Percentiles rank a stretch among this genome's conserved stretches.
phyloP scores from a whole-genome alignment of 768 basidiomycete genomes.

The Collybia mongolica region DNA sequence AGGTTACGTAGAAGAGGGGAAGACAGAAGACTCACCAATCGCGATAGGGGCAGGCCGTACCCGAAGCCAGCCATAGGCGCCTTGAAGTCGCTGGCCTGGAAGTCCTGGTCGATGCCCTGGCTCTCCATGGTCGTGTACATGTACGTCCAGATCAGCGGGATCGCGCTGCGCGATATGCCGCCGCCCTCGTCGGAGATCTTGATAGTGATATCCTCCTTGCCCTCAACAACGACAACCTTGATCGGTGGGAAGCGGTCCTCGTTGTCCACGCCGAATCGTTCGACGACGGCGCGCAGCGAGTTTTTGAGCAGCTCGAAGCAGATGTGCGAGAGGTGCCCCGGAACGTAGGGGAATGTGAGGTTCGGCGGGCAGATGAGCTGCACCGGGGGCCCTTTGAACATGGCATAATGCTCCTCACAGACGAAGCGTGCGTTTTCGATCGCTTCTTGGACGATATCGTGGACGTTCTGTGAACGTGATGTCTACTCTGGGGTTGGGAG shows the following conservation, averaged over 20 bases:
- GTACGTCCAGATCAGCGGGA: constrained; percentile 98
- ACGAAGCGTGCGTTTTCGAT: constrained; percentile 96
- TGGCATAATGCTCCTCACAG: constrained; percentile 94
- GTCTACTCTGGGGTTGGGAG: background rate
- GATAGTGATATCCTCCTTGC: constrained; percentile 98
- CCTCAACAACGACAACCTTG: constrained; percentile 93
- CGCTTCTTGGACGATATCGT: constrained; percentile 97
- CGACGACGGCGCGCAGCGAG: constrained; percentile 94
- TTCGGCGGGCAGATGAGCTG: constrained; percentile 91
- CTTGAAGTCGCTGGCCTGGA: constrained; percentile 86
- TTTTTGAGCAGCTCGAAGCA: constrained; percentile 97
- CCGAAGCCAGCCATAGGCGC: constrained; percentile 98
- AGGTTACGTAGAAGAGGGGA: background rate
- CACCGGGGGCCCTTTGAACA: constrained; percentile 95
- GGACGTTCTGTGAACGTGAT: constrained; percentile 68
- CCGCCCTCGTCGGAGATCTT: constrained; percentile 99
- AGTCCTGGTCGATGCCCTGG: constrained; percentile 72
- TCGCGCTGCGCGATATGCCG: constrained; percentile 84
- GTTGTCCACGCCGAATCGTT: constrained; percentile 80
- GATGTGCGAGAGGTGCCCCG: constrained; percentile 95
- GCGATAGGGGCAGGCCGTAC: constrained; percentile 89
- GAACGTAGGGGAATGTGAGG: constrained; percentile 91
- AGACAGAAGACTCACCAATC: constrained; percentile 60
- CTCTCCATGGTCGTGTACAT: constrained; percentile 91
- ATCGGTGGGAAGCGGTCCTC: constrained; percentile 85